phyloP scores from a whole-genome alignment of 139 green algal genomes.

The Chlamydomonas urium region DNA sequence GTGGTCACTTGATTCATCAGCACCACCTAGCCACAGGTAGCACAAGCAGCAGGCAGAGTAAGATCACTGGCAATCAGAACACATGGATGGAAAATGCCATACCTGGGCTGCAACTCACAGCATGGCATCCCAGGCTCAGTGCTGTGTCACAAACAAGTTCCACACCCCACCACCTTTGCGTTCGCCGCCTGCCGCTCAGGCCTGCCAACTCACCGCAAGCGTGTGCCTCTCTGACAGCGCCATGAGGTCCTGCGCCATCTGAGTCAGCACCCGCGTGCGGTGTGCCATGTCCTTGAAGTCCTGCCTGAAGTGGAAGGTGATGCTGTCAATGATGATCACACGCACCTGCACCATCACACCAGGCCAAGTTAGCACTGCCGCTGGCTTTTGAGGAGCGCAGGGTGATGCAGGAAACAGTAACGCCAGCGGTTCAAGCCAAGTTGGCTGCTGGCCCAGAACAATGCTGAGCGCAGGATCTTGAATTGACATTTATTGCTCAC shows the following conservation, averaged over 20 bases:
- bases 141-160: neutral
- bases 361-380: too few species aligned
- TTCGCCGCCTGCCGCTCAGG: neutral
- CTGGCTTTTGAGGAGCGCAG: too few species aligned
- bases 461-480: too few species aligned
- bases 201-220: conserved; percentile 57
- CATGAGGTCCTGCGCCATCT: conserved; percentile 79
- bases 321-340: conserved; percentile 81
- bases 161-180: too few species aligned
- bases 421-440: too few species aligned
- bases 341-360: conserved; percentile 50
- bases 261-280: conserved; percentile 64
- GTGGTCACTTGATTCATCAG: conserved; percentile 86
- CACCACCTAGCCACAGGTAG: conserved; percentile 52
- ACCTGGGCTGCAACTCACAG: neutral
- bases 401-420: too few species aligned
- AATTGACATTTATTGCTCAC: too few species aligned
- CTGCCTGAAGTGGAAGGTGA: conserved; percentile 90
- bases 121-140: neutral
- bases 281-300: conserved; percentile 74
- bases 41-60: neutral
- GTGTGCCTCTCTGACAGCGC: conserved; percentile 56
- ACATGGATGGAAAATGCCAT: neutral
- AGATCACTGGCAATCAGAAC: neutral
- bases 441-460: too few species aligned